These are phyloP conservation scores for Sphagnum tenellum DNA, from an alignment of 225 moss, liverwort and hornwort genomes.

Conservation along the genomic window DNA sequence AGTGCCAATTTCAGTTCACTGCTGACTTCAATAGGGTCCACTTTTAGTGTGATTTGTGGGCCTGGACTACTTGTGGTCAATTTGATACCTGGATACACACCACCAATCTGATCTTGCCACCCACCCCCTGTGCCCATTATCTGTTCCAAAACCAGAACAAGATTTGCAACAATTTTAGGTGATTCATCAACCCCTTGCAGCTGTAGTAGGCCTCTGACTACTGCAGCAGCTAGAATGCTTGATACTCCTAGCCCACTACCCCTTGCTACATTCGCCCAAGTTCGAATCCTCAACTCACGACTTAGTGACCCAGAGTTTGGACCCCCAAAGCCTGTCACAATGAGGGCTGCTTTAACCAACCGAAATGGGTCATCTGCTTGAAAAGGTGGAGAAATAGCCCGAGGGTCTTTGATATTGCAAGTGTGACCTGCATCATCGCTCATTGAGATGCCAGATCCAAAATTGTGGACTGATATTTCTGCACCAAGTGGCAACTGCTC, in stretches of 20 bases:
- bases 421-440: conserved; percentile 35
- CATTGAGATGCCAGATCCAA: conserved; percentile 27
- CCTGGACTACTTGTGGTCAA: conserved; percentile 56
- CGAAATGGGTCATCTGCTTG: conserved; percentile 48
- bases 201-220: conserved; percentile 52
- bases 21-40: conserved; percentile 32
- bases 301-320: neutral
- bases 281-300: conserved; percentile 35
- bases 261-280: conserved; percentile 56
- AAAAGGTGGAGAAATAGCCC: conserved; percentile 35
- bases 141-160: conserved; percentile 60
- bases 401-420: conserved; percentile 15
- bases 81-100: conserved; percentile 64
- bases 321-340: conserved; percentile 41
- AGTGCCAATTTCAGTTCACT: conserved; percentile 26
- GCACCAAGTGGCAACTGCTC: conserved; percentile 41
- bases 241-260: conserved; percentile 72
- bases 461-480: conserved; percentile 20
- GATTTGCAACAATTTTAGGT: conserved; percentile 26
- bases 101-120: conserved; percentile 82
- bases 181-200: conserved; percentile 22
- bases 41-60: conserved; percentile 33
- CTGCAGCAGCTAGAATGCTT: conserved; percentile 69
- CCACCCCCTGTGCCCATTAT: conserved; percentile 76
- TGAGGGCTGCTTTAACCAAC: conserved; percentile 60